A percentile compares a stretch with the other conserved stretches of the same genome.
Evolutionary conservation across 805 yeast species (phyloP).

Genomic region (Schizosaccharomyces japonicus): DNA sequence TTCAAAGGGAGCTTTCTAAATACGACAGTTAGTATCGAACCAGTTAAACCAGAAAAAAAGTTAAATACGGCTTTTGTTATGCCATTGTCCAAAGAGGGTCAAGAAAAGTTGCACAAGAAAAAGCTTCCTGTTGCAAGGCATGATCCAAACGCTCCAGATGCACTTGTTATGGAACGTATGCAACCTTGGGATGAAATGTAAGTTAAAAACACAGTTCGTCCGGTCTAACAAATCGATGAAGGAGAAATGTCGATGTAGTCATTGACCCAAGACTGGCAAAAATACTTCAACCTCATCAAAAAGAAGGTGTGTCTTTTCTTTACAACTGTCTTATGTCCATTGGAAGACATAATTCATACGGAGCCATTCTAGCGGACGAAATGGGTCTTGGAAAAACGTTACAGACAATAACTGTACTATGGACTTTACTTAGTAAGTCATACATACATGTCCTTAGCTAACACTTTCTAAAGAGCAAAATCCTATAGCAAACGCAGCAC

Average conservation of each 20-base stretch:
- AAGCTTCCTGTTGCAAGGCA: neutral
- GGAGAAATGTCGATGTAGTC: conserved; percentile 13
- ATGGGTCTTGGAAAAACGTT: conserved; percentile 91
- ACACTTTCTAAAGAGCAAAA: conserved; percentile 13
- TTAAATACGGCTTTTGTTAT: neutral
- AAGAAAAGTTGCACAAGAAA: neutral
- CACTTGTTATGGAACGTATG: neutral
- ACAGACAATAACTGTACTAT: conserved; percentile 58
- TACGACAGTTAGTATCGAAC: neutral
- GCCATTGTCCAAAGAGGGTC: neutral
- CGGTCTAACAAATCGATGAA: neutral
- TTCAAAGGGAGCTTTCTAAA: neutral
- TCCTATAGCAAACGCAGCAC: conserved; percentile 14
- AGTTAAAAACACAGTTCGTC: neutral
- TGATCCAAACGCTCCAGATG: neutral
- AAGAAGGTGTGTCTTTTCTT: conserved; percentile 59
- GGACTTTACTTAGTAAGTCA: conserved; percentile 56
- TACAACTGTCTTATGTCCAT: conserved; percentile 65
- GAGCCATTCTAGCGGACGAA: conserved; percentile 82
- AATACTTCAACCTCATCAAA: conserved; percentile 58
- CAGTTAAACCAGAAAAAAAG: neutral
- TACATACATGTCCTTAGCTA: conserved; percentile 9
- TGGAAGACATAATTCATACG: conserved; percentile 27
- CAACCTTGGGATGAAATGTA: neutral
- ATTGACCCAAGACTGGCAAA: conserved; percentile 17